Base-by-base conservation (phyloP, 2,329 filamentous ascomycete genomes). In the Lachnellula subtilissima region DNA sequence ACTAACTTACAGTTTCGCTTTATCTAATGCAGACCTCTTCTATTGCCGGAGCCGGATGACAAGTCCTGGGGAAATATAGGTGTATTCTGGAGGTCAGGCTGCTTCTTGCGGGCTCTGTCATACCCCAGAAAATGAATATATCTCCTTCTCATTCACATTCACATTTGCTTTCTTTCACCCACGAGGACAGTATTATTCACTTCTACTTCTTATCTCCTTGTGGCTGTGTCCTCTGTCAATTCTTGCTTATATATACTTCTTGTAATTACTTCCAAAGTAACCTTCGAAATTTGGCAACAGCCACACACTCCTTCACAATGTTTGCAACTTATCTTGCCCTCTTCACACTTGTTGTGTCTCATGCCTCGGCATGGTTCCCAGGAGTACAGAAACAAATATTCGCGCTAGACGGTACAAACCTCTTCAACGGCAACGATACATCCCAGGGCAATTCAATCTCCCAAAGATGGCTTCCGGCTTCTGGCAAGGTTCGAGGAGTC, bases 401-500 rank as follows among this genome's bases (percentile, higher is more conserved):
- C 19, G 42, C 53, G 5, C 22, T 40, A 11, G 51, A 59, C 15
- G 52, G 55, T 4, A 55, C 22, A 12, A 58, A 62, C 35, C 58
- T 59, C 15, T 64, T 62, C 53, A 53, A 59, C 23, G 19, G 37
- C 7, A 53, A 51, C 5, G 12, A 35, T 8, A 22, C 52, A 19
- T 46, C 48, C 9, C n/a, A 43, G 8, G 19, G 35, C 43, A 46
- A 40, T 37, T 32, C 11, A 37, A 46, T 35, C n/a, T 45, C 43
- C 35, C 62, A 61, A 42, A 48, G 58, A 47, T 64, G 58, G 60
- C 52, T 60, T 17, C 60, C 51, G 4, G 56, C 48, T 6, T 58
- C 58, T 7, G 63, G 64, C 17, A 78, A 76, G 61, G 74, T 80
- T 53, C 73, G 76, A 3, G 77, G 77, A 36, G 76, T 80, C 28